Evolutionary conservation across 345 rosid genomes (phyloP).

Genomic region (Eucalyptus curtisii): DNA sequence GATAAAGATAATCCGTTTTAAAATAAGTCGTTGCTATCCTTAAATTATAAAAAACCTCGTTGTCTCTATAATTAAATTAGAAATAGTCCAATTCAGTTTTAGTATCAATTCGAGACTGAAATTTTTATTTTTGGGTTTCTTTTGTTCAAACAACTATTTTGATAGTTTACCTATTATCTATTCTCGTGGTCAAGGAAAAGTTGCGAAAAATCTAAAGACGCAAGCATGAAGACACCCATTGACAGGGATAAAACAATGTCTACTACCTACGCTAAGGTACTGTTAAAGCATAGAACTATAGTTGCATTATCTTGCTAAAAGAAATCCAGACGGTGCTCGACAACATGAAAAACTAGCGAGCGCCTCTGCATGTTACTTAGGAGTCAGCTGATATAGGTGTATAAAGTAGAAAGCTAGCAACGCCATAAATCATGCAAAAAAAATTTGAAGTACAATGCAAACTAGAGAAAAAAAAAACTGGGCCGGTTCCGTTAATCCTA

Average conservation of each 20-base stretch:
- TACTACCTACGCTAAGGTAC: neutral
- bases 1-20: neutral
- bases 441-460: neutral
- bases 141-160: neutral
- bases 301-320: neutral
- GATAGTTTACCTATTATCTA: neutral
- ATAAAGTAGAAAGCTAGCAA: neutral
- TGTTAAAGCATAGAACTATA: neutral
- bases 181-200: neutral
- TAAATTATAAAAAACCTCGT: neutral
- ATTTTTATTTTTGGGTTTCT: neutral
- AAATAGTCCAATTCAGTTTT: neutral
- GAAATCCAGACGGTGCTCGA: neutral
- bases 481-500: accelerated
- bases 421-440: neutral
- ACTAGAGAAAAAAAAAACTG: neutral
- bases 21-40: accelerated
- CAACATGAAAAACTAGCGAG: neutral
- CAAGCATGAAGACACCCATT: neutral
- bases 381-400: neutral
- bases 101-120: neutral
- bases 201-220: neutral
- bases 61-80: neutral
- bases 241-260: neutral
- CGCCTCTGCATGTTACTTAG: neutral